A percentile compares a stretch with the other conserved stretches of the same genome.
Conservation (phyloP, 1,139 yeast species). For the Yamadazyma dushanensis region DNA sequence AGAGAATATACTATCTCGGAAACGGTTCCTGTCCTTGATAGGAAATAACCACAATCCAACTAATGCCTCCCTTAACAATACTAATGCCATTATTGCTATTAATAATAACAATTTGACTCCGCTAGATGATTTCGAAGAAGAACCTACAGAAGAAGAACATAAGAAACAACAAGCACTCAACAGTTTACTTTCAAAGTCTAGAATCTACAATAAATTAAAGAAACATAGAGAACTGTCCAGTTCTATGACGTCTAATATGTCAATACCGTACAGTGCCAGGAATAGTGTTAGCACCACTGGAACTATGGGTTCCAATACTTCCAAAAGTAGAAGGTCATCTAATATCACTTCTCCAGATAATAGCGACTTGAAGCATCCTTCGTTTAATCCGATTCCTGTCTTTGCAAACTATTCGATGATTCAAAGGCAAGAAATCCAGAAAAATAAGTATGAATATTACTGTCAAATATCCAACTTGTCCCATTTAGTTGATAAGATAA, state of each 20-base stretch:
- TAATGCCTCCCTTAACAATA: constrained; percentile 2
- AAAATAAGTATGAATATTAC: constrained; percentile 40
- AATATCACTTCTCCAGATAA: constrained; percentile 12
- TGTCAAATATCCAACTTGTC: constrained; percentile 25
- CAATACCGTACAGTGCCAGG: constrained; percentile 16
- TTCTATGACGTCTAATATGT: constrained; percentile 28
- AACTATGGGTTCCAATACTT: constrained; percentile 10
- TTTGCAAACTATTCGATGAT: constrained; percentile 17
- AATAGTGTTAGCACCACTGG: constrained; percentile 23
- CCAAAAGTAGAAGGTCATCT: constrained; percentile 13
- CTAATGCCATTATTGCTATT: constrained; percentile 1
- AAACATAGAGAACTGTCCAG: constrained; percentile 41
- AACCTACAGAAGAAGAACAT: constrained; percentile 17
- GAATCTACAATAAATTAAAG: constrained; percentile 38
- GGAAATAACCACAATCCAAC: constrained; percentile 9
- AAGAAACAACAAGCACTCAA: constrained; percentile 28
- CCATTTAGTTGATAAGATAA: constrained; percentile 18
- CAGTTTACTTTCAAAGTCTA: constrained; percentile 36
- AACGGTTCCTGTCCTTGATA: constrained; percentile 28
- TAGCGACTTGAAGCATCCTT: constrained; percentile 12
- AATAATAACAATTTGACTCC: constrained; percentile 3
- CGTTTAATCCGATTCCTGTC: constrained; percentile 10
- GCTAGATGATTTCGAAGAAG: constrained; percentile 2
- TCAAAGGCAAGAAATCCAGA: constrained; percentile 35
- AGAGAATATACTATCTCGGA: constrained; percentile 20